Evolutionary conservation across 352 stramenopile species (phyloP), one percentile per base, ranked within the genome.

Genomic region (Pythium apleroticum): DNA sequence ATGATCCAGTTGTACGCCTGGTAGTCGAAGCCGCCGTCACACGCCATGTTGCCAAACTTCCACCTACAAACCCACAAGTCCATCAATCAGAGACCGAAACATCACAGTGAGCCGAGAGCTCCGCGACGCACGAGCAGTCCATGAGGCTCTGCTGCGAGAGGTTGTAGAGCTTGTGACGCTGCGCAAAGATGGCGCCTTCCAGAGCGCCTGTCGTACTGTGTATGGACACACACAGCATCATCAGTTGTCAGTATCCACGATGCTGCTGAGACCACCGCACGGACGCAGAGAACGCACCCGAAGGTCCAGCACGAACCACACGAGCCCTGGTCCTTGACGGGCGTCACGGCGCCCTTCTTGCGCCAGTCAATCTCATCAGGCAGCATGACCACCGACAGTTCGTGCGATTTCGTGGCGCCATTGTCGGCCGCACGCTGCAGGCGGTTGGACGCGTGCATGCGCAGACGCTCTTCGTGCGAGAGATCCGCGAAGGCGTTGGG

Each of bases 281-380:
- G 7, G 15, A 45, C 8, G 17, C 5, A 41, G 15, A 50, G 6
- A 17, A 69, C 62, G 39, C 68, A 90, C 83, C 81, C 82, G 69
- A 96, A 98, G 14, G 88, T 95, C 92, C 92, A 98, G 81, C 92
- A 97, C 33, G 89, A 97, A 19, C 92, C 92, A 43, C 92, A 98
- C 52, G 81, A 81, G 35, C 89, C 91, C 74, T 98, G 92, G 65
- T 97, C 88, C 52, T 97, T 97, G 56, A 97, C 88, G 3, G 85
- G 84, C 4, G 87, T 97, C 33, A 97, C 90, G 1, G 88, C 89
- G 24, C 88, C 88, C 50, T 93, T 90, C 58, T 69, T 75, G 19
- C 87, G 83, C 91, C 91, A 98, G 55, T 98, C 90, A 48, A 91
- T 81, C 54, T 91, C 86, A n/a, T 81, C 79, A 0, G 86, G 78